These are phyloP conservation scores for Albatrellus ellisii DNA, from an alignment of 768 basidiomycete species.

Conservation along the genomic window DNA sequence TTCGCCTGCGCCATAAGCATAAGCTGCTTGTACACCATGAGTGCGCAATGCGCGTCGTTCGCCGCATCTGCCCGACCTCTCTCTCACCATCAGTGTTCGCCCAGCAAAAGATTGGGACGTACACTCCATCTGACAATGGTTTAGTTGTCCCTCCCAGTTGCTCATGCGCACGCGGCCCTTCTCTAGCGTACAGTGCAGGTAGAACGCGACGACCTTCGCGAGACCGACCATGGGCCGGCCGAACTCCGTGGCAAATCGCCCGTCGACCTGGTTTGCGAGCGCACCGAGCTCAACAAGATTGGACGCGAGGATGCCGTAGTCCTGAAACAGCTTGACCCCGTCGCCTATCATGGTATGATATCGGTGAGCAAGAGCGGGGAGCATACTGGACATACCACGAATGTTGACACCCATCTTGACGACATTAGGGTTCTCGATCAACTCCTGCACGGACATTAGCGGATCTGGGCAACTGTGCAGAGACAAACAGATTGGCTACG, in stretches of 20 bases:
- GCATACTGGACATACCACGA: conserved; percentile 22
- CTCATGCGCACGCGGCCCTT: conserved; percentile 34
- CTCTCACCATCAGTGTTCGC: too few species aligned
- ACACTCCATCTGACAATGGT: conserved; percentile 27
- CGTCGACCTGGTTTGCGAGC: conserved; percentile 29
- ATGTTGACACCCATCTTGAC: conserved; percentile 38
- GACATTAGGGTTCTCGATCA: conserved; percentile 29
- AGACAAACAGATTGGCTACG: conserved; percentile 1
- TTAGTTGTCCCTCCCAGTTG: conserved; percentile 32
- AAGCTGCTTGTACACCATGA: conserved; percentile 30
- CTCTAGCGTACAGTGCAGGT: conserved; percentile 24
- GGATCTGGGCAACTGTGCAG: not conserved
- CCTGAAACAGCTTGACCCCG: conserved; percentile 33
- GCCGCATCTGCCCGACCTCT: conserved; percentile 28
- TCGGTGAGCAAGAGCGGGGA: not conserved
- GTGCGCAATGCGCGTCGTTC: conserved; percentile 35
- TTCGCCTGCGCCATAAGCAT: conserved; percentile 19
- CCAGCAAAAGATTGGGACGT: conserved; percentile 2
- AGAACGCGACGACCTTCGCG: conserved; percentile 29
- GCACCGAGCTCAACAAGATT: conserved; percentile 34
- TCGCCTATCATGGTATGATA: conserved; percentile 24
- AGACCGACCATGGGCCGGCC: conserved; percentile 30
- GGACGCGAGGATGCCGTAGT: conserved; percentile 29
- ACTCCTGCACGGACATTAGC: conserved; percentile 19
- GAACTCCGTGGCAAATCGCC: conserved; percentile 20